A percentile compares a stretch with the other conserved stretches of the same genome.
These are phyloP conservation scores for Cladophialophora carrionii DNA, from an alignment of 2,329 filamentous ascomycete species.

Conservation along the genomic window DNA sequence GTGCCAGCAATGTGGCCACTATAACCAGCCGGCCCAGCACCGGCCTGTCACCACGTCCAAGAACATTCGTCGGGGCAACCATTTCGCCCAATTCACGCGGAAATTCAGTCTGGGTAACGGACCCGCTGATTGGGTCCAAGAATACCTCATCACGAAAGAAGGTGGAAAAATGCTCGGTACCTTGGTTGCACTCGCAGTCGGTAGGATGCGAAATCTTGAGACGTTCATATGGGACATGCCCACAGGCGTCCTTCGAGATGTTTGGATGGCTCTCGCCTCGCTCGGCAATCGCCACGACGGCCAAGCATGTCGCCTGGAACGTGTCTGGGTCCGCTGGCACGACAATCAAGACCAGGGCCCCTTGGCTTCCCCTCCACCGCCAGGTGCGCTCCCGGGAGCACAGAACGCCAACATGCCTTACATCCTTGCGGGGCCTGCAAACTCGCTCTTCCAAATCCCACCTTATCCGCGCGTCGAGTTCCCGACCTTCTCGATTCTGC, in stretches of 20 bases:
- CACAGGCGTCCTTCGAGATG: slow-evolving; percentile 77
- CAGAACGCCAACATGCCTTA: slow-evolving; percentile 33
- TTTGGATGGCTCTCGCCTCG: slow-evolving; percentile 77
- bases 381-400: slow-evolving; percentile 32
- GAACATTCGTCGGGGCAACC: slow-evolving; percentile 63
- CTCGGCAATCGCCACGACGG: slow-evolving; percentile 64
- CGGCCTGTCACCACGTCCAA: slow-evolving; percentile 32
- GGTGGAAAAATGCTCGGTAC: slow-evolving; percentile 88
- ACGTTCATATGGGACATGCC: slow-evolving; percentile 89
- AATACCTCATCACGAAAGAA: slow-evolving; percentile 81
- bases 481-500: slow-evolving; percentile 77
- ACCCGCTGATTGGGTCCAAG: slow-evolving; percentile 74
- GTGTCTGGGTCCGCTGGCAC: slow-evolving; percentile 81
- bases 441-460: slow-evolving; percentile 38
- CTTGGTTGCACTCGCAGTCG: slow-evolving; percentile 75
- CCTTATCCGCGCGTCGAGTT: slow-evolving; percentile 68
- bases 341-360: slow-evolving; percentile 64
- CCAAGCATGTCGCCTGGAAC: slow-evolving; percentile 68
- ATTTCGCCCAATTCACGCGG: slow-evolving; percentile 76
- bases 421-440: slow-evolving; percentile 32
- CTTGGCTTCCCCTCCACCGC: slow-evolving; percentile 43
- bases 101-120: slow-evolving; percentile 88
- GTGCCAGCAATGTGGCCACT: slow-evolving; percentile 41
- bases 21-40: slow-evolving; percentile 40
- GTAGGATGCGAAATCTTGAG: slow-evolving; percentile 79